Conservation (phyloP, 2,329 filamentous ascomycete genomes). For the Diaporthe sp. region DNA sequence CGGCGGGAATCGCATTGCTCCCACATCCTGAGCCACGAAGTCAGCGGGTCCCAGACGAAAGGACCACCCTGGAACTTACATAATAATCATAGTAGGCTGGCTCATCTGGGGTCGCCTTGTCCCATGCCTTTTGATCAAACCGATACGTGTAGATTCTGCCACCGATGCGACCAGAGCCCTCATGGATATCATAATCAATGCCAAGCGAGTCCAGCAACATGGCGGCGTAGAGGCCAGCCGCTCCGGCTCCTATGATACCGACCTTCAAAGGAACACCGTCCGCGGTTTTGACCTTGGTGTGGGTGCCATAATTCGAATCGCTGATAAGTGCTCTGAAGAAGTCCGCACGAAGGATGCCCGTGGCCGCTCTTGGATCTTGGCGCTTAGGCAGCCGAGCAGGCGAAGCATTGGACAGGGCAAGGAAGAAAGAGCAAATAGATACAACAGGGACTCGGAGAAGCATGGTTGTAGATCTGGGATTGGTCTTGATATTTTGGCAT, state of each 20-base stretch:
- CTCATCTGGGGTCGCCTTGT: slow-evolving; percentile 42
- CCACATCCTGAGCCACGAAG: slow-evolving; percentile 49
- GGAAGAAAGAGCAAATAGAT: background rate
- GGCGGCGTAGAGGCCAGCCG: slow-evolving; percentile 54
- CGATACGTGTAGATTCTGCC: slow-evolving; percentile 54
- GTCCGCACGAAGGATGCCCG: slow-evolving; percentile 41
- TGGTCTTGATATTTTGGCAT: background rate
- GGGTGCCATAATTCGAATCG: slow-evolving; percentile 41
- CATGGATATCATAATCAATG: slow-evolving; percentile 55
- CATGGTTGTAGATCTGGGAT: background rate
- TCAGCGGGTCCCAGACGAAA: slow-evolving; percentile 3
- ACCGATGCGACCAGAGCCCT: slow-evolving; percentile 52
- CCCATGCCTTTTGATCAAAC: slow-evolving; percentile 47
- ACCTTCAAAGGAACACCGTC: slow-evolving; percentile 45
- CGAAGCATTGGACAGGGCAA: background rate
- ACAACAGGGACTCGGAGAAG: background rate
- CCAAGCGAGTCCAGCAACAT: slow-evolving; percentile 51
- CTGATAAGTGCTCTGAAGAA: slow-evolving; percentile 43
- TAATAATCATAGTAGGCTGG: slow-evolving; percentile 52
- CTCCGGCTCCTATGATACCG: slow-evolving; percentile 55
- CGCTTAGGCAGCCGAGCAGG: background rate
- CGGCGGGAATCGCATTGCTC: slow-evolving; percentile 58
- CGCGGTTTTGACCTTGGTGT: slow-evolving; percentile 38
- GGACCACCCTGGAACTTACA: slow-evolving; percentile 28
- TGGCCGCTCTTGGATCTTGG: background rate